Evolutionary conservation across 345 rosid genomes (phyloP), one percentile per base, ranked within the genome.

Genomic region (Geranium rotundifolium): DNA sequence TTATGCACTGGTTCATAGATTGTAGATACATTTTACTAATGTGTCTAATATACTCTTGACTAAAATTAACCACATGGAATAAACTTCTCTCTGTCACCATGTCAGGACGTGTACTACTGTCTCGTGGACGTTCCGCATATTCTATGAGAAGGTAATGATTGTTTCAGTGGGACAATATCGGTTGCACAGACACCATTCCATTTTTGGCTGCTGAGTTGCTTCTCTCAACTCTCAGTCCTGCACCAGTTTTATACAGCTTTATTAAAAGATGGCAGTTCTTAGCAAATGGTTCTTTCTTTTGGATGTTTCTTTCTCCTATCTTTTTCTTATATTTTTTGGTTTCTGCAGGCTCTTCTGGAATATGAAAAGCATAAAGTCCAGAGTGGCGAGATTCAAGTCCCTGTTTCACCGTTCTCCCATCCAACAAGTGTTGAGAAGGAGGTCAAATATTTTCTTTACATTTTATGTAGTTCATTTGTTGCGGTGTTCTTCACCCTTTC

Each of bases 21-120:
- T 46, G 52, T 14, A 37, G 52, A 7, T 12, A 46, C 52, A 46
- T 46, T 46, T 46, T 46, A 46, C 52, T 19, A 5, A 27, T 37
- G 6, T 18, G 30, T 29, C 16, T 46, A 13, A 12, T 8, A 6
- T 29, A 60, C 8, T 23, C 50, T 64, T 57, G 37, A 59, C 29
- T 23, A 16, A 18, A 30, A 9, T 46, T 46, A 14, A 37, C 3
- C 15, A 46, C 52, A 9, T 46, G 52, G 16, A 7, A 14, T 46
- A 46, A 46, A 46, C 16, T 12, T 46, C 14, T 46, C 63, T 52
- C 54, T 54, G 65, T 63, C 58, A 41, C 61, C 16, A 54, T 56
- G 39, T 23, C 78, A 85, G 91, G 80, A 85, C 91, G 19, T 85
- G 91, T 63, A 85, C 91, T 64, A 83, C 88, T 41, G 88, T 85